phyloP scores from a whole-genome alignment of 306 rosid genomes.

The Acacia melanoxylon region DNA sequence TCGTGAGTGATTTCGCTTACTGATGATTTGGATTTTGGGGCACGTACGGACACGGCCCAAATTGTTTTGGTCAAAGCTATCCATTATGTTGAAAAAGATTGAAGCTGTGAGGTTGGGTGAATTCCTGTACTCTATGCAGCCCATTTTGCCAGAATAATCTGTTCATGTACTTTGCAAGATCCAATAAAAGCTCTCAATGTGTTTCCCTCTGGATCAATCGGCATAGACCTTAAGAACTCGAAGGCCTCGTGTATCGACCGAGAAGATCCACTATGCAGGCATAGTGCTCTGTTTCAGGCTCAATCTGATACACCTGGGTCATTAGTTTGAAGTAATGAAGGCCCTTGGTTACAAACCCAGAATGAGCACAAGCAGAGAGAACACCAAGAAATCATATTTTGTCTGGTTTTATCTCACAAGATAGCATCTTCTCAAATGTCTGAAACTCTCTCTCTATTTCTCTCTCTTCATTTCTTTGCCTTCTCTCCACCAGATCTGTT shows the following conservation, averaged over 20 bases:
- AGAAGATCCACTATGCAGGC: constrained; percentile 46
- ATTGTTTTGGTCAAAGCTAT: not conserved
- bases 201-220: constrained; percentile 49
- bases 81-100: not conserved
- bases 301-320: constrained; percentile 46
- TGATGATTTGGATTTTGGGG: constrained; percentile 26
- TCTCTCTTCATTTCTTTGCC: no score
- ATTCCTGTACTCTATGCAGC: constrained; percentile 39
- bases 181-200: constrained; percentile 68
- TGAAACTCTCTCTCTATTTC: not conserved
- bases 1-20: not conserved
- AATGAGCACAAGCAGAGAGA: constrained; percentile 75
- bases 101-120: constrained; percentile 6
- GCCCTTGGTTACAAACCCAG: constrained; percentile 57
- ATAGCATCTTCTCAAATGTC: constrained; percentile 66
- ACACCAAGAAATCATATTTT: constrained; percentile 62
- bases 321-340: constrained; percentile 62
- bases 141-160: constrained; percentile 53
- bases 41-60: constrained; percentile 34
- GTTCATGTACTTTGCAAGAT: constrained; percentile 66
- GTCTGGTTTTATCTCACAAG: constrained; percentile 55
- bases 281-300: not conserved
- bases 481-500: no score
- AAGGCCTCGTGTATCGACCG: constrained; percentile 69
- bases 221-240: constrained; percentile 48